Base-by-base conservation (phyloP, 2,329 filamentous ascomycete species). In the Madurella mycetomatis region DNA sequence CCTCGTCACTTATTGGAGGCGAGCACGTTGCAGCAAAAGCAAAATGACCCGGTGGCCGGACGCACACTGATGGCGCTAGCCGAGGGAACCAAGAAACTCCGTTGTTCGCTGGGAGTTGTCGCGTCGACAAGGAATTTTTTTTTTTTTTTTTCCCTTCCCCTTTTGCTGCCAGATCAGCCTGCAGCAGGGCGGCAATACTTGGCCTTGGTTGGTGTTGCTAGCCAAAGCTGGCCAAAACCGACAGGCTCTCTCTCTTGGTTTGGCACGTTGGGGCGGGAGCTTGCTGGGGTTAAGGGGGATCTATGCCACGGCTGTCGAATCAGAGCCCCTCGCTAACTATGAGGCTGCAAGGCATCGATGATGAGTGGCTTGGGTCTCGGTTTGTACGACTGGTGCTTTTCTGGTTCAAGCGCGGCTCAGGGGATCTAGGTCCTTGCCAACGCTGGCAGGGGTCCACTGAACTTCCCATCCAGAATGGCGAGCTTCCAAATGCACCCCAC, bases 321-420 rank as follows among this genome's bases (percentile, higher is more conserved):
- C 62, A 68, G 49, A 54, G 40, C 17, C 15, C 54, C 30, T 54
- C 32, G 39, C 13, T 43, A 19, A 44, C 40, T 44, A 52, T 69
- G 64, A 73, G 71, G 70, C 70, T 65, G 62, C 64, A 68, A 72
- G 71, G 69, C 71, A 72, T 62, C 67, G 68, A 71, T 19, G 25
- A 25, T 7, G 25, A 25, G 25, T 37, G 9, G 34, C 11, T 4
- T 37, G 9, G 4, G 4, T 37, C 34, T 5, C 34, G 25, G 25
- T 25, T 25, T 37, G 45, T 25, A 9, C 34, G 13, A 37, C 34
- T 15, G 34, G 4, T 37, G 34, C 9, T 12, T 37, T 37, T 37
- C 34, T 25, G 25, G 34, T 37, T 15, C 34, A 37, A 9, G 34
- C 11, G 11, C 11, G 11, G 31, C 17, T 54, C 57, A 59, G 59